phyloP scores from a whole-genome alignment of 306 rosid species.

The Elaeagnus macrophylla region DNA sequence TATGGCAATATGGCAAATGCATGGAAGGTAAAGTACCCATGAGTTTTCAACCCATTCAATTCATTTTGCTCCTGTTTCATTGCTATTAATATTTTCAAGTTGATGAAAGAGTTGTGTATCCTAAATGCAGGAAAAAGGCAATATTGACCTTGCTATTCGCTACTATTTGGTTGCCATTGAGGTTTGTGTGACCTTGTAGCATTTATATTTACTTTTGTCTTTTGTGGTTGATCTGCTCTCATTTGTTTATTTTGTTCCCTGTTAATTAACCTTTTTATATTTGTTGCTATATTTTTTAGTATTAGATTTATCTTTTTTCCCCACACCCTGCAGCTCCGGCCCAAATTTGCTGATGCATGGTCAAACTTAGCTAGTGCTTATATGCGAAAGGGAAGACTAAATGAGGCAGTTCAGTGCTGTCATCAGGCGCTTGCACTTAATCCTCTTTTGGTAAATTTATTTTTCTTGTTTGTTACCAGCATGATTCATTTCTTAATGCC shows the following conservation, averaged over 20 bases:
- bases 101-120: conserved; percentile 9
- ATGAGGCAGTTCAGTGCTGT: conserved; percentile 95
- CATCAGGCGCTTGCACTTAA: conserved; percentile 95
- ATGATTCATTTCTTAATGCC: neutral
- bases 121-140: conserved; percentile 48
- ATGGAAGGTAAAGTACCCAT: conserved; percentile 56
- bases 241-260: neutral
- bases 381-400: conserved; percentile 93
- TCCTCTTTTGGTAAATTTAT: conserved; percentile 62
- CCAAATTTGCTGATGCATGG: conserved; percentile 97
- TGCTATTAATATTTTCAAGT: neutral
- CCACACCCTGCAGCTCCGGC: conserved; percentile 65
- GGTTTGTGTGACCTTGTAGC: conserved; percentile 36
- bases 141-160: conserved; percentile 46
- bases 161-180: conserved; percentile 89
- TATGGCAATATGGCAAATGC: conserved; percentile 99
- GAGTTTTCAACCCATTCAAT: neutral
- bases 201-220: neutral
- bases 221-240: neutral
- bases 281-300: conserved; percentile 7
- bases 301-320: conserved; percentile 8
- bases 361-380: conserved; percentile 96
- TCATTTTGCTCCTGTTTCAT: neutral
- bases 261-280: neutral
- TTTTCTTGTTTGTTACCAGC: neutral